Evolutionary conservation across 1,284 basidiomycete species (phyloP).

Genomic region (Caloboletus firmus): DNA sequence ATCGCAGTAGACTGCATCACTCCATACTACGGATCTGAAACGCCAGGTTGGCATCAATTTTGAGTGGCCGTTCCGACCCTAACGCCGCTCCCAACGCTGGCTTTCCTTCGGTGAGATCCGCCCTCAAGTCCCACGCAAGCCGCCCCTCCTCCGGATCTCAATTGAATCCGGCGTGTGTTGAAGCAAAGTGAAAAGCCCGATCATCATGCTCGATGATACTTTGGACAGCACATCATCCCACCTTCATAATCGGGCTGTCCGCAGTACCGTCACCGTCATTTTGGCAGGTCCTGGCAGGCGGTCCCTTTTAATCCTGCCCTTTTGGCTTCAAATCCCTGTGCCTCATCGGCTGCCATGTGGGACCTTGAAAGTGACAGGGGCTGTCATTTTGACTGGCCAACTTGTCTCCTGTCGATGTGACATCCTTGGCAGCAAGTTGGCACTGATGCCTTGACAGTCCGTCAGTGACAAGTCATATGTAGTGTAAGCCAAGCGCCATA

Average conservation of each 20-base stretch:
- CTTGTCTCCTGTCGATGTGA: slow-evolving; percentile 1
- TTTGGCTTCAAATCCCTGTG: slow-evolving; percentile 15
- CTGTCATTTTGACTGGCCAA: slow-evolving; percentile 11
- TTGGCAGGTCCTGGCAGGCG: slow-evolving; percentile 8
- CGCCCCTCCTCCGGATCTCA: slow-evolving; percentile 26
- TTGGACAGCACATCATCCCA: slow-evolving; percentile 19
- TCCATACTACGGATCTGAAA: slow-evolving; percentile 15
- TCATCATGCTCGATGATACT: slow-evolving; percentile 15
- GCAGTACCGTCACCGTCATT: slow-evolving; percentile 7
- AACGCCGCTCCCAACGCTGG: too few species aligned
- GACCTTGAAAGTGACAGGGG: slow-evolving; percentile 8
- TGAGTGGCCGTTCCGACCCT: slow-evolving; percentile 6
- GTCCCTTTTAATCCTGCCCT: slow-evolving; percentile 7
- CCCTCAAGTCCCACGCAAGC: slow-evolving; percentile 25
- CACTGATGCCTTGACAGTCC: slow-evolving; percentile 2
- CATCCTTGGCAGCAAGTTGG: slow-evolving; percentile 7
- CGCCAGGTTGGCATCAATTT: slow-evolving; percentile 6
- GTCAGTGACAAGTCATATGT: slow-evolving; percentile 7
- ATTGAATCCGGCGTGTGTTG: slow-evolving; percentile 16
- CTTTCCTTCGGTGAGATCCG: slow-evolving; percentile 31
- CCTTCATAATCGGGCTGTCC: slow-evolving; percentile 23
- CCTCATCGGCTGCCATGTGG: slow-evolving; percentile 23
- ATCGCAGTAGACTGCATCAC: slow-evolving; percentile 13
- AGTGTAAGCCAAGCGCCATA: slow-evolving; percentile 3
- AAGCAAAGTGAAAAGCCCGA: slow-evolving; percentile 27